phyloP scores from a whole-genome alignment of 257 asterid genomes.

The Solanum verrucosum region DNA sequence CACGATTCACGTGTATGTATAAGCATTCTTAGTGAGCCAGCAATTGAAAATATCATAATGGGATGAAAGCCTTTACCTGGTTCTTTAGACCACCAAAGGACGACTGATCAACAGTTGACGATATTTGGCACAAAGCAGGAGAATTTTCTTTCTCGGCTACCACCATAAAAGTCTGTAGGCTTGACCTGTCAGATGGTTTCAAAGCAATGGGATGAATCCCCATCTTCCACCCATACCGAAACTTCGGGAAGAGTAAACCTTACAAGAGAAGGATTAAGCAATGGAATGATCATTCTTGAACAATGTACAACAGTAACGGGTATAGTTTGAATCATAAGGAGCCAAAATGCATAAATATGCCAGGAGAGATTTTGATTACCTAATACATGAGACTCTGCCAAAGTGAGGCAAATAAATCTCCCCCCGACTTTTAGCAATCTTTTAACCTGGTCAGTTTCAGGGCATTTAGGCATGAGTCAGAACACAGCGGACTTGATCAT shows the following conservation, averaged over 20 bases:
- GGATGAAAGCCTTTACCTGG: constrained; percentile 44
- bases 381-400: constrained; percentile 82
- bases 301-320: background rate
- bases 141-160: constrained; percentile 60
- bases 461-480: constrained; percentile 4
- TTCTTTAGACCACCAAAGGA: constrained; percentile 24
- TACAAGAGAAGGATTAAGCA: constrained; percentile 9
- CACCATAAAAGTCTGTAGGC: constrained; percentile 76
- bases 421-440: constrained; percentile 71
- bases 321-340: background rate
- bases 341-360: background rate
- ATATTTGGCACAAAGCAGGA: constrained; percentile 37
- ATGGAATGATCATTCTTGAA: background rate
- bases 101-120: constrained; percentile 33
- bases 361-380: constrained; percentile 29
- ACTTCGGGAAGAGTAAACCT: constrained; percentile 75
- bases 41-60: background rate
- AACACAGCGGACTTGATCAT: background rate
- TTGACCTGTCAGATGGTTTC: constrained; percentile 31
- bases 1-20: background rate
- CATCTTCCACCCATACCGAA: constrained; percentile 88
- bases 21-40: background rate
- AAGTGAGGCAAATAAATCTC: constrained; percentile 80
- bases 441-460: constrained; percentile 51
- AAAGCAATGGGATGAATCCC: constrained; percentile 50